Conservation (phyloP, 2,329 filamentous ascomycete species). For the Geosmithia flava region DNA sequence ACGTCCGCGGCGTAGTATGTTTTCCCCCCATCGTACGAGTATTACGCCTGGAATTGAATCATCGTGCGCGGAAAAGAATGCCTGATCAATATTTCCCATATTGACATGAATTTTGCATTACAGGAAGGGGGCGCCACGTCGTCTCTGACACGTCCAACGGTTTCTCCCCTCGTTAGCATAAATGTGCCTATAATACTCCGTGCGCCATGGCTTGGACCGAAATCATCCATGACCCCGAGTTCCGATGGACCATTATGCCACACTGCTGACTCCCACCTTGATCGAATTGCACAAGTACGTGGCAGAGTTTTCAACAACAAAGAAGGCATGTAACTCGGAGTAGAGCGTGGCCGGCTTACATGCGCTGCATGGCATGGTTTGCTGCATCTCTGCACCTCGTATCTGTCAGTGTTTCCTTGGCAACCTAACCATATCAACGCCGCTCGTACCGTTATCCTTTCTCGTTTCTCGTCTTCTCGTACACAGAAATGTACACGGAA, state of each 20-base stretch:
- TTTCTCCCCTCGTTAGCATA: too few relatives aligned
- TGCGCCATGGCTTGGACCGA: too few relatives aligned
- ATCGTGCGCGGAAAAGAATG: not conserved
- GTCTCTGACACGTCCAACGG: not conserved
- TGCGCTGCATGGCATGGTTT: not conserved
- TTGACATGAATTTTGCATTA: not conserved
- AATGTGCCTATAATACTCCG: too few relatives aligned
- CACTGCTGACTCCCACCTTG: too few relatives aligned
- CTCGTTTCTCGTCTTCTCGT: too few relatives aligned
- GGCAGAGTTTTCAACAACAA: not conserved
- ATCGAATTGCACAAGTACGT: too few relatives aligned
- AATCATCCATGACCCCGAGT: too few relatives aligned
- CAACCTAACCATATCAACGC: not conserved
- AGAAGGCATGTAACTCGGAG: too few relatives aligned
- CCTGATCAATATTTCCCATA: not conserved
- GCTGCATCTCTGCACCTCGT: constrained; percentile 1
- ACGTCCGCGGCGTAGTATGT: not conserved
- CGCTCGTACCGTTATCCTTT: too few relatives aligned
- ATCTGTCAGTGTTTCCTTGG: not conserved
- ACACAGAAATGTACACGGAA: too few relatives aligned
- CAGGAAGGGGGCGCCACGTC: not conserved
- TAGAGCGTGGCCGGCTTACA: not conserved
- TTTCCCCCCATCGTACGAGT: not conserved
- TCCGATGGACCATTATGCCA: too few relatives aligned
- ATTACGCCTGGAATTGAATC: not conserved